These are phyloP conservation scores for Triticum timopheevii DNA, from an alignment of 176 grass and related monocot species.

Conservation along the genomic window DNA sequence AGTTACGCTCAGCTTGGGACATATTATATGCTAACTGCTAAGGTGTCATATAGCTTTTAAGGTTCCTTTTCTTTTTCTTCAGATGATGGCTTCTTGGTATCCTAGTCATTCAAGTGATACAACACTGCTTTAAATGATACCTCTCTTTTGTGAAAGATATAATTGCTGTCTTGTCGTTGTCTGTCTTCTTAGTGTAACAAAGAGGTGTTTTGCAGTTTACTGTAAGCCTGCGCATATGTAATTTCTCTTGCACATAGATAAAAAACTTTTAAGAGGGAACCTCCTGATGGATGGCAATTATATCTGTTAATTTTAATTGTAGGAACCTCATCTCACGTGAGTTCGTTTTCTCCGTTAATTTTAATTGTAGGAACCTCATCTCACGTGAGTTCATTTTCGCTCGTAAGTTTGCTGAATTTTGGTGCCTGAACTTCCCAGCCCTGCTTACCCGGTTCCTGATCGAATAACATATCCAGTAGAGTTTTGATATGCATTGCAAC, in stretches of 20 bases:
- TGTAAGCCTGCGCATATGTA: not conserved
- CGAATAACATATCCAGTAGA: not conserved
- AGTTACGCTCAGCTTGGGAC: not conserved
- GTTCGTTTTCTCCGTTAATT: not conserved
- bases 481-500: not conserved
- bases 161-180: not conserved
- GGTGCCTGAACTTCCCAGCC: not conserved
- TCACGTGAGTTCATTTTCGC: not conserved
- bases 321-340: not conserved
- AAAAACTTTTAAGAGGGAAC: not conserved
- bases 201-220: not conserved
- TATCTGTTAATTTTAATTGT: not conserved
- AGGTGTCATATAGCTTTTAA: not conserved
- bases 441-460: not conserved
- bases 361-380: not conserved
- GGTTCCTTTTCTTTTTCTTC: not conserved
- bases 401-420: conserved; percentile 16
- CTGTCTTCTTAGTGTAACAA: not conserved
- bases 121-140: not conserved
- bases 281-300: not conserved
- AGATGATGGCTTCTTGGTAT: conserved; percentile 5
- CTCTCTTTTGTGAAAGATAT: not conserved
- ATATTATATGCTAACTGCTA: not conserved
- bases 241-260: too few species aligned
- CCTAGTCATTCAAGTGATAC: conserved; percentile 1